Conservation (phyloP, 495 filamentous ascomycete species). For the Aspergillus asperescens region DNA sequence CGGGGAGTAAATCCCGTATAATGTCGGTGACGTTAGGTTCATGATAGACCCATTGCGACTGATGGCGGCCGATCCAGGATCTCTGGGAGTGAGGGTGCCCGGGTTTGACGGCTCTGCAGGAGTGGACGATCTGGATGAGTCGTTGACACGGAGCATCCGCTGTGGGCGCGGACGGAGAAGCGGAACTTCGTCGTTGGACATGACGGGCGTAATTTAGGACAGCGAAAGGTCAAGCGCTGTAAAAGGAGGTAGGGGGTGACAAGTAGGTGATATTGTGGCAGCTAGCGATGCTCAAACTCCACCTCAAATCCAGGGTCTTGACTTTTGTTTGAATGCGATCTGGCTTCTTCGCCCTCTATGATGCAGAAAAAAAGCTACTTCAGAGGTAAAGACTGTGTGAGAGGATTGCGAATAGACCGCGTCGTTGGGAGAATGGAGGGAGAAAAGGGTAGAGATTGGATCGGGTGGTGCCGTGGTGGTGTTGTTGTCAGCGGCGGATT, state of each 20-base stretch:
- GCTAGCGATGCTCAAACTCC: too few relatives aligned
- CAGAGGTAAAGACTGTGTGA: too few relatives aligned
- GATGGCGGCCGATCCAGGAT: conserved; percentile 29
- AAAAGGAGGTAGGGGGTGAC: background rate
- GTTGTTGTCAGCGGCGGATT: background rate
- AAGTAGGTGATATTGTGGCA: too few relatives aligned
- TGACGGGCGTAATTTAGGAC: conserved; percentile 13
- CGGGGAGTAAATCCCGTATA: conserved; percentile 84
- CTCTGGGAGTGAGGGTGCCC: conserved; percentile 31
- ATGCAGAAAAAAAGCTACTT: too few relatives aligned
- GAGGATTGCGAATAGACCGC: too few relatives aligned
- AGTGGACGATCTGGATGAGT: conserved; percentile 48
- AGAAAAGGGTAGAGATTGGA: background rate
- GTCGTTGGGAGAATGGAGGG: background rate
- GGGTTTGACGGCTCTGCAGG: conserved; percentile 37
- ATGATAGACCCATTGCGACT: conserved; percentile 70
- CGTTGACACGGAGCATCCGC: conserved; percentile 63
- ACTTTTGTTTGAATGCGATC: too few relatives aligned
- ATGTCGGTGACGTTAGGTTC: conserved; percentile 83
- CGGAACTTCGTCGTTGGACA: conserved; percentile 47
- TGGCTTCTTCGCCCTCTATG: too few relatives aligned
- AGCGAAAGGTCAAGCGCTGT: background rate
- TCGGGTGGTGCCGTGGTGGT: background rate
- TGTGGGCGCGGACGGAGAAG: conserved; percentile 69
- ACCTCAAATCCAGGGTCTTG: too few relatives aligned